Base-by-base conservation (phyloP, 2,329 filamentous ascomycete genomes). In the Claviceps purpurea region DNA sequence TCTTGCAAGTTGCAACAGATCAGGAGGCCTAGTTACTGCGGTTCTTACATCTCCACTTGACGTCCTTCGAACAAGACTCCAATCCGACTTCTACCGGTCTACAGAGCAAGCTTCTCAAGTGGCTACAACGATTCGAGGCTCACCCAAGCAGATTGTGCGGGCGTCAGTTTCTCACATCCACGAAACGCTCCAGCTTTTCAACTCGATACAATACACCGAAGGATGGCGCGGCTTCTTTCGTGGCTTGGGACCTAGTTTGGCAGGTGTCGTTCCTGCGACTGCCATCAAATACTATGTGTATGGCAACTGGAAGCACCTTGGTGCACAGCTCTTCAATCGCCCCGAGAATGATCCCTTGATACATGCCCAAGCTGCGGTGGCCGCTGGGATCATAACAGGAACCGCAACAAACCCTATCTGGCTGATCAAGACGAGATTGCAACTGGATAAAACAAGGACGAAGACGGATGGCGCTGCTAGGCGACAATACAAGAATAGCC, bases 21-120 rank as follows among this genome's bases (percentile, higher is more conserved):
- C 85, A 44, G 87, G 88, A 59, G 88, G 88, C 59, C 89, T 93
- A 80, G 87, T 86, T n/a, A 82, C 89, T 14, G 85, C 89, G 22
- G 81, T 84, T 22, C 70, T 94, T 16, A 94, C 89, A 1, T 87
- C 86, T 4, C 89, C 89, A 14, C 82, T 95, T 49, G 88, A 94
- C 63, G 87, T 94, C 38, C 76, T 94, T 46, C 90, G 90, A 67
- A 95, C 89, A 4, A 81, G 89, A 34, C 74, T 94, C 4, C 89
- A 95, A 65, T 90, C 86, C 58, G 87, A 91, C 61, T 90, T 89
- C 67, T 93, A 94, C 72, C 85, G 91, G 65, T 73, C 30, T 34
- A 34, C 30, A 34, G 10, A 34, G 30, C 10, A 34, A 34, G 10
- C 30, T 34, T 34, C 30, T 34, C 30, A 34, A 34, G 30, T 11